phyloP scores from a whole-genome alignment of 805 yeast species.

The Sugiyamaella lignohabitans region DNA sequence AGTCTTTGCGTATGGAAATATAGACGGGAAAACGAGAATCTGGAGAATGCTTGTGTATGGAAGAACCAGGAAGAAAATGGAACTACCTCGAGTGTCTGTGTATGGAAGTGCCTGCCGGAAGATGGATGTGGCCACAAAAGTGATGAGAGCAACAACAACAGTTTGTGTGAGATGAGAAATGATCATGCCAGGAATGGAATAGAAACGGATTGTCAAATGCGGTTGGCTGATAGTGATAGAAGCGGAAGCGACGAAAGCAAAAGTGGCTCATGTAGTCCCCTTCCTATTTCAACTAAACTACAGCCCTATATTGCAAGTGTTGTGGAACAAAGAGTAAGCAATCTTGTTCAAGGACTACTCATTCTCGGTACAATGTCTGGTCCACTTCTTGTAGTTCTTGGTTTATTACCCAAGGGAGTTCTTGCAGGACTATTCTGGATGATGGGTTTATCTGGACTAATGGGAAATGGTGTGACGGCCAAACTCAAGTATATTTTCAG shows the following conservation, averaged over 20 bases:
- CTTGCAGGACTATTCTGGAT: slow-evolving; percentile 87
- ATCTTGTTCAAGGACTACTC: slow-evolving; percentile 75
- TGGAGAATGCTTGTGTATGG: not conserved
- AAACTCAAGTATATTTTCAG: slow-evolving; percentile 57
- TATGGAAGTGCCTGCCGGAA: not conserved
- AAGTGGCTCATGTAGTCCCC: too few relatives aligned
- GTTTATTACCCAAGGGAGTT: slow-evolving; percentile 86
- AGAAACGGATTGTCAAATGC: too few relatives aligned
- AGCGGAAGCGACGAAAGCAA: too few relatives aligned
- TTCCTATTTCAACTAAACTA: too few relatives aligned
- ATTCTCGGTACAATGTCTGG: slow-evolving; percentile 84
- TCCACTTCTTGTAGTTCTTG: slow-evolving; percentile 75
- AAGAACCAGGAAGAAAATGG: not conserved
- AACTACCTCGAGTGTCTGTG: not conserved
- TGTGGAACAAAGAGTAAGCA: slow-evolving; percentile 86
- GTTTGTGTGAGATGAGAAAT: not conserved
- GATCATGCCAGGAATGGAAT: too few relatives aligned
- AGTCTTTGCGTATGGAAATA: slow-evolving; percentile 55
- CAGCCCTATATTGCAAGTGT: slow-evolving; percentile 41
- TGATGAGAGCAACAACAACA: not conserved
- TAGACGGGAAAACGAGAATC: slow-evolving; percentile 16
- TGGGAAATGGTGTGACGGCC: slow-evolving; percentile 56
- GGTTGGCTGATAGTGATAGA: too few relatives aligned
- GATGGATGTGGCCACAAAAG: not conserved
- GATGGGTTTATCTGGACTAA: slow-evolving; percentile 81